Percentiles rank a stretch among this genome's conserved stretches.
These are phyloP conservation scores for Vicia faba DNA, from an alignment of 306 rosid species.

Conservation along the genomic window DNA sequence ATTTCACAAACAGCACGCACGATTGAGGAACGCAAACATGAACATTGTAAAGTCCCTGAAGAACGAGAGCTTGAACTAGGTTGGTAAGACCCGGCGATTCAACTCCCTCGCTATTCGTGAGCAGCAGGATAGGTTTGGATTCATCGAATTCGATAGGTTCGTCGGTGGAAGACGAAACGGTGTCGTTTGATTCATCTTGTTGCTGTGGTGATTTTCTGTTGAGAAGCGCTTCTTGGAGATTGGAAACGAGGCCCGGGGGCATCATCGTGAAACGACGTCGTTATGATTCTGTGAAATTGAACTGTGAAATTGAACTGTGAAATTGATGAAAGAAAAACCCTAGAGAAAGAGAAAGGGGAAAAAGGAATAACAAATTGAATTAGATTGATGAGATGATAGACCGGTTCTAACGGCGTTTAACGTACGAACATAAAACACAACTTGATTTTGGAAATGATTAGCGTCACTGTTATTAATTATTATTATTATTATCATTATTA, in stretches of 20 bases:
- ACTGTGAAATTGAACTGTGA: not conserved
- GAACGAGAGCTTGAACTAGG: constrained; percentile 82
- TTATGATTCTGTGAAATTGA: constrained; percentile 22
- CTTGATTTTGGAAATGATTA: too few species aligned
- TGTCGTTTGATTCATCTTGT: constrained; percentile 43
- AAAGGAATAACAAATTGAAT: not conserved
- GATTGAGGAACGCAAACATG: constrained; percentile 97
- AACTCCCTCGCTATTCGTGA: constrained; percentile 79
- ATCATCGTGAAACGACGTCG: constrained; percentile 68
- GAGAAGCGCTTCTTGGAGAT: constrained; percentile 74
- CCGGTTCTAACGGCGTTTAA: constrained; percentile 85
- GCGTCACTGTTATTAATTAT: too few species aligned
- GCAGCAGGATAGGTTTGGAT: constrained; percentile 68
- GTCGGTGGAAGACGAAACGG: constrained; percentile 45
- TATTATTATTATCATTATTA: too few species aligned
- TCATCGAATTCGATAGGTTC: constrained; percentile 31
- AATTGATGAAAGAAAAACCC: constrained; percentile 63
- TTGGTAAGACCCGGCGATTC: constrained; percentile 76
- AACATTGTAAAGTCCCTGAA: constrained; percentile 74
- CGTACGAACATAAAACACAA: constrained; percentile 22
- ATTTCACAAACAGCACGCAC: constrained; percentile 54
- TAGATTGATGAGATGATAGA: constrained; percentile 41
- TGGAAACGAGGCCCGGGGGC: constrained; percentile 93
- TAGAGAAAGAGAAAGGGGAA: constrained; percentile 36
- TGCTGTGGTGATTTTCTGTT: constrained; percentile 46